Evolutionary conservation across 1,284 basidiomycete species (phyloP).

Genomic region (Crepidotus sp.): DNA sequence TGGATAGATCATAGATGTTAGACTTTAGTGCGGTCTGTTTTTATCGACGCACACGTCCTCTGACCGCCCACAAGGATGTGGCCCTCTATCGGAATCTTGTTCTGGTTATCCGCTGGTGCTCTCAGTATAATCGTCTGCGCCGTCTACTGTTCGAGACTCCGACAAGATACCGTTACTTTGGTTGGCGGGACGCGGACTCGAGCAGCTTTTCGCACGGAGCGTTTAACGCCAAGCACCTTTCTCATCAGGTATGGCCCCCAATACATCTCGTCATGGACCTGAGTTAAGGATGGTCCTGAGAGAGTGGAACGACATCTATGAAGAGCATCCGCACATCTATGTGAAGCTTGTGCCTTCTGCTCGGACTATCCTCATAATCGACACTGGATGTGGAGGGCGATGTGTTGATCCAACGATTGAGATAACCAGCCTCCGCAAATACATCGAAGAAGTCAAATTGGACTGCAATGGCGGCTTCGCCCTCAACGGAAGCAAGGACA

Average conservation of each 20-base stretch:
- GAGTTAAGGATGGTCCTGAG: slow-evolving; percentile 1
- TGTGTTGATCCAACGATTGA: slow-evolving; percentile 31
- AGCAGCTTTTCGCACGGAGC: slow-evolving; percentile 35
- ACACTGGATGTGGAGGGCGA: slow-evolving; percentile 46
- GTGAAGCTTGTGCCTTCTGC: slow-evolving; percentile 32
- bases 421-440: slow-evolving; percentile 37
- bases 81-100: neutral
- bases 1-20: slow-evolving; percentile 32
- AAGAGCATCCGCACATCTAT: slow-evolving; percentile 47
- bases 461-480: slow-evolving; percentile 34
- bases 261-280: neutral
- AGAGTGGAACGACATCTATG: slow-evolving; percentile 43
- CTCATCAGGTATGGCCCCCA: slow-evolving; percentile 28
- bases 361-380: slow-evolving; percentile 38
- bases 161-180: neutral
- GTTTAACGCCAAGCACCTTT: slow-evolving; percentile 40
- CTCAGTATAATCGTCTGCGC: neutral
- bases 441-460: slow-evolving; percentile 39
- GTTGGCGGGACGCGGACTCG: neutral
- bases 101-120: slow-evolving; percentile 3
- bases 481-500: slow-evolving; percentile 33
- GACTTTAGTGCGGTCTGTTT: neutral
- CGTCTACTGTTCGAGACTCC: neutral
- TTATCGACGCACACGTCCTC: neutral
- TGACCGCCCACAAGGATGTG: neutral